Evolutionary conservation across 495 filamentous ascomycete species (phyloP).

Genomic region (Daldinia bambusicola): DNA sequence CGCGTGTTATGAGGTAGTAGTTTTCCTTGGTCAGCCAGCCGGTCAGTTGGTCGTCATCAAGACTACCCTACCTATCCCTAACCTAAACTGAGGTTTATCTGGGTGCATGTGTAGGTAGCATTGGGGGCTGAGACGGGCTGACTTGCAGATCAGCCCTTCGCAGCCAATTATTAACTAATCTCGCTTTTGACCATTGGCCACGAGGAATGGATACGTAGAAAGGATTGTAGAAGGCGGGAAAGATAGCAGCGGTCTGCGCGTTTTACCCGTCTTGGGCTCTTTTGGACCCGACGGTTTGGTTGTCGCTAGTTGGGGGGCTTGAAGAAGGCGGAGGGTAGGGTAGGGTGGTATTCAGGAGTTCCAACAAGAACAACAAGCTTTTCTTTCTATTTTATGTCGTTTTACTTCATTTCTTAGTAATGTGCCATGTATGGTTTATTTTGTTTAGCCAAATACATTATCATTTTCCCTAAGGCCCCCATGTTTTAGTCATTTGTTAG

Average conservation of each 20-base stretch:
- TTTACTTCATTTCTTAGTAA: too few relatives aligned
- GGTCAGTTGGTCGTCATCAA: too few relatives aligned
- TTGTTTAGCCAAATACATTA: neutral
- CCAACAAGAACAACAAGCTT: neutral
- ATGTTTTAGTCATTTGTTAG: neutral
- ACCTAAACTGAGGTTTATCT: too few relatives aligned
- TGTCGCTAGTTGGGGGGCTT: neutral
- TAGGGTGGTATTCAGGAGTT: neutral
- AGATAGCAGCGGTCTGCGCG: slow-evolving; percentile 3
- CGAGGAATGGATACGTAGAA: neutral
- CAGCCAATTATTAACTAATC: slow-evolving; percentile 15
- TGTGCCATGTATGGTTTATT: too few relatives aligned
- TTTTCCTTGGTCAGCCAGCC: too few relatives aligned
- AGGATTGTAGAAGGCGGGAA: slow-evolving; percentile 3
- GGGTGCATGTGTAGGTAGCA: slow-evolving; percentile 7
- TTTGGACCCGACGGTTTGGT: slow-evolving; percentile 13
- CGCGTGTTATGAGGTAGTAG: too few relatives aligned
- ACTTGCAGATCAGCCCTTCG: slow-evolving; percentile 14
- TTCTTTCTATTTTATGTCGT: too few relatives aligned
- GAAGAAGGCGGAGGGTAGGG: too few relatives aligned
- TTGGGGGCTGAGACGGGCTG: slow-evolving; percentile 31
- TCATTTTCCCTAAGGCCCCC: neutral
- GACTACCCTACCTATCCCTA: too few relatives aligned
- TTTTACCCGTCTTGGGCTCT: neutral
- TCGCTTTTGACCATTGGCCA: slow-evolving; percentile 20